A percentile compares a stretch with the other conserved stretches of the same genome.
Evolutionary conservation across 2,329 filamentous ascomycete species (phyloP).

Genomic region (Ascochyta koolunga): DNA sequence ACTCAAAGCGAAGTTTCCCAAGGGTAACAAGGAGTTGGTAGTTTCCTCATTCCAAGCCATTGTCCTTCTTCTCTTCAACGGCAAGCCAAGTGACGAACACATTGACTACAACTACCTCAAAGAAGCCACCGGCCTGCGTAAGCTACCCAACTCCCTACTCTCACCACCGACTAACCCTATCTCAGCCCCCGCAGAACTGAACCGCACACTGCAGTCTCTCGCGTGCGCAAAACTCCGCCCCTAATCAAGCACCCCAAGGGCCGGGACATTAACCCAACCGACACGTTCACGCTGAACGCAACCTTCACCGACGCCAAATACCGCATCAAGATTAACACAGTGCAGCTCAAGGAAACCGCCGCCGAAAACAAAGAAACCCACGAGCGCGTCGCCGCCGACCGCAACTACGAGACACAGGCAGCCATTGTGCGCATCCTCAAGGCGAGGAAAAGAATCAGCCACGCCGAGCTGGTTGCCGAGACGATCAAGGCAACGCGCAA

Average conservation of each 20-base stretch:
- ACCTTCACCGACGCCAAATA: slow-evolving; percentile 80
- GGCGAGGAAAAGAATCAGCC: slow-evolving; percentile 83
- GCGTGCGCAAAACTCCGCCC: slow-evolving; percentile 90
- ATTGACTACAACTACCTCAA: slow-evolving; percentile 79
- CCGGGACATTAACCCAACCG: slow-evolving; percentile 75
- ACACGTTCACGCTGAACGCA: slow-evolving; percentile 84
- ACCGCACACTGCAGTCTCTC: slow-evolving; percentile 90
- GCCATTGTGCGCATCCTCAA: slow-evolving; percentile 98
- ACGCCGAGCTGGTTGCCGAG: slow-evolving; percentile 86
- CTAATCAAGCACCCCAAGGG: slow-evolving; percentile 85
- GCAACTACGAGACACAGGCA: slow-evolving; percentile 95
- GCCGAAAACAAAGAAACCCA: slow-evolving; percentile 95
- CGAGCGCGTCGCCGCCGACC: slow-evolving; percentile 83
- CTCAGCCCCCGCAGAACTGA: slow-evolving; percentile 74
- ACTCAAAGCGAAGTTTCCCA: slow-evolving; percentile 79
- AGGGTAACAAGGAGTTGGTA: slow-evolving; percentile 82
- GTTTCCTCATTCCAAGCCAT: slow-evolving; percentile 93
- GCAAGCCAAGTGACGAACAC: slow-evolving; percentile 64
- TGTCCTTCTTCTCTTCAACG: slow-evolving; percentile 89
- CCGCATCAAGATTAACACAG: slow-evolving; percentile 97
- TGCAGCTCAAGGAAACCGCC: slow-evolving; percentile 94
- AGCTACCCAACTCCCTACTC: slow-evolving; percentile 35
- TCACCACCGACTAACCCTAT: slow-evolving; percentile 15
- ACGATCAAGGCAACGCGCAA: slow-evolving; percentile 90
- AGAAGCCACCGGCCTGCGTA: slow-evolving; percentile 73